A percentile compares a stretch with the other conserved stretches of the same genome.
Conservation (phyloP, 192 early-diverging fungal species). For the Mortierella antarctica region DNA sequence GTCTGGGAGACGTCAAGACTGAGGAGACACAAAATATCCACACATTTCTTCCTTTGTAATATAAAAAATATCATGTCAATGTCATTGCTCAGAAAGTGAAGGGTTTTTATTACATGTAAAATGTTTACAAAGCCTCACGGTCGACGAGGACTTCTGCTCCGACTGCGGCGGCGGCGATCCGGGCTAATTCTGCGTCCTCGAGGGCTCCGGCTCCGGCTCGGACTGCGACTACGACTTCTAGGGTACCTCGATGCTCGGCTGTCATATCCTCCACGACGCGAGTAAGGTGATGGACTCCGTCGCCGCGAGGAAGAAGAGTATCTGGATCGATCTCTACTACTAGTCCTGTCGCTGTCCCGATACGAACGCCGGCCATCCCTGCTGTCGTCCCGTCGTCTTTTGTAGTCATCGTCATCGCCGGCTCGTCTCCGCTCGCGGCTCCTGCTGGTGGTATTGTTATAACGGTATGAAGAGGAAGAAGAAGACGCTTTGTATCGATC, state of each 20-base stretch:
- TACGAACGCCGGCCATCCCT: neutral
- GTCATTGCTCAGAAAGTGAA: too few species aligned
- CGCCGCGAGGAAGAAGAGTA: neutral
- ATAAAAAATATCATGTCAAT: too few species aligned
- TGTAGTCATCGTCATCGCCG: neutral
- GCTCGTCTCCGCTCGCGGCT: constrained; percentile 12
- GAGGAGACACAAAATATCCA: too few species aligned
- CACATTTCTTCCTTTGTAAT: too few species aligned
- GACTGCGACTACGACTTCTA: constrained; percentile 20
- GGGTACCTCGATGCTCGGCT: neutral
- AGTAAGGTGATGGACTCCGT: constrained; percentile 9
- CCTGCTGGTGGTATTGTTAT: neutral
- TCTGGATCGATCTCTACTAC: constrained; percentile 11
- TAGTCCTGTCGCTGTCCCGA: neutral
- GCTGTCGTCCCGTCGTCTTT: constrained; percentile 5
- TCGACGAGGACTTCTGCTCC: constrained; percentile 14
- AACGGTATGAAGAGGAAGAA: constrained; percentile 17
- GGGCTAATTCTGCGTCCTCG: neutral
- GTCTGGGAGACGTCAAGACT: too few species aligned
- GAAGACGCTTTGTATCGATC: constrained; percentile 11
- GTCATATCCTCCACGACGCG: constrained; percentile 20
- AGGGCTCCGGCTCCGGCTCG: constrained; percentile 4
- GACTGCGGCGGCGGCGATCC: neutral
- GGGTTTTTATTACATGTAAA: too few species aligned
- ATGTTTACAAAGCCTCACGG: neutral